Conservation (phyloP, 2,329 filamentous ascomycete species). For the Aspergillus fijiensis region DNA sequence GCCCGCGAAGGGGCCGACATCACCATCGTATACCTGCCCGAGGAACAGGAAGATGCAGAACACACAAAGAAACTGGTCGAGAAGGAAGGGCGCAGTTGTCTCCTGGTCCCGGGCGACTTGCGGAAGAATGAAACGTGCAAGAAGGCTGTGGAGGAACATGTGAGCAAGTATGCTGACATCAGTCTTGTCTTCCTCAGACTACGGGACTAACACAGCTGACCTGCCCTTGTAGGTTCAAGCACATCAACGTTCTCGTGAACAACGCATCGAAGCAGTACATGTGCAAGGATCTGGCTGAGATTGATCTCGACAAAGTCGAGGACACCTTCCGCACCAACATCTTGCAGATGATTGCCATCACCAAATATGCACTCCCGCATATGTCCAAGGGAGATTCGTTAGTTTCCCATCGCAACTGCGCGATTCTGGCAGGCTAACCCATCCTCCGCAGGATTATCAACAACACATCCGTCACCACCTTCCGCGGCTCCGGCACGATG, state of each 20-base stretch:
- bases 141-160: constrained; percentile 53
- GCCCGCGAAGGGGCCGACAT: constrained; percentile 59
- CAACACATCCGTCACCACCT: constrained; percentile 55
- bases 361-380: constrained; percentile 57
- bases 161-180: constrained; percentile 43
- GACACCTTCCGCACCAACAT: constrained; percentile 60
- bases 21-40: constrained; percentile 56
- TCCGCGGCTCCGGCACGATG: constrained; percentile 52
- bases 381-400: constrained; percentile 53
- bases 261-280: constrained; percentile 60
- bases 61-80: constrained; percentile 55
- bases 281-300: constrained; percentile 54
- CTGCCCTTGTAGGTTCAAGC: constrained; percentile 16
- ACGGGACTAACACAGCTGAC: constrained; percentile 30
- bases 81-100: constrained; percentile 49
- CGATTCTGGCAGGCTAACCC: background rate
- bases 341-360: constrained; percentile 59
- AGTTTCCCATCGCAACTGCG: constrained; percentile 17
- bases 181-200: background rate
- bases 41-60: constrained; percentile 58
- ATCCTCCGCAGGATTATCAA: constrained; percentile 53
- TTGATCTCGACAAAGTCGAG: constrained; percentile 56
- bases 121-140: constrained; percentile 53
- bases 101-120: constrained; percentile 52
- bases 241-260: constrained; percentile 56